Percentiles rank a stretch among this genome's conserved stretches.
phyloP scores from a whole-genome alignment of 2,329 filamentous ascomycete genomes.

The Aureobasidium sp. region DNA sequence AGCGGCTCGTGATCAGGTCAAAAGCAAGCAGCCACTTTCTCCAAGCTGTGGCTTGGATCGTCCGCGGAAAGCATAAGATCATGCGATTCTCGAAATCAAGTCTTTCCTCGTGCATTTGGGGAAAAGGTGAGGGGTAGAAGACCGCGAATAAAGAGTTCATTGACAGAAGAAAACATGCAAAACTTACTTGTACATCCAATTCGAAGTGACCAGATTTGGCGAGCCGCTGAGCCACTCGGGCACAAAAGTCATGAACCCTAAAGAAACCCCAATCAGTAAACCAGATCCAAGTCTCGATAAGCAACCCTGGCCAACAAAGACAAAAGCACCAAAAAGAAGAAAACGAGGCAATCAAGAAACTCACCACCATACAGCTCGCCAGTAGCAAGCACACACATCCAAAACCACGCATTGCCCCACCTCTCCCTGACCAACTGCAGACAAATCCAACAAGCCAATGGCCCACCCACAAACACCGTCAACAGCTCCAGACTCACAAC shows the following conservation, averaged over 20 bases:
- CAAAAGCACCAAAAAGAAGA: background rate
- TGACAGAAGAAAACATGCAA: background rate
- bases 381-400: slow-evolving; percentile 53
- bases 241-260: slow-evolving; percentile 57
- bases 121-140: background rate
- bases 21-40: background rate
- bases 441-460: slow-evolving; percentile 52
- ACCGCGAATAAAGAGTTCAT: background rate
- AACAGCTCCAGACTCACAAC: slow-evolving; percentile 55
- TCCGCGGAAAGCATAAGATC: background rate
- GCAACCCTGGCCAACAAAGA: background rate
- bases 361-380: slow-evolving; percentile 56
- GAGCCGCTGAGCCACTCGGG: slow-evolving; percentile 58
- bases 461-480: slow-evolving; percentile 54
- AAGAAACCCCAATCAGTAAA: background rate
- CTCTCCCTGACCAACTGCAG: slow-evolving; percentile 34
- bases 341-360: slow-evolving; percentile 17
- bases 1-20: background rate
- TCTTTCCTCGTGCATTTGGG: background rate
- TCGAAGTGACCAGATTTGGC: slow-evolving; percentile 50
- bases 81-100: background rate
- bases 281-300: background rate
- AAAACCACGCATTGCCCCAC: slow-evolving; percentile 44
- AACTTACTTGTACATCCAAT: slow-evolving; percentile 52
- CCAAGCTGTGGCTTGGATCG: background rate